Conservation (phyloP, 768 basidiomycete genomes). For the Steccherinum ochraceum region DNA sequence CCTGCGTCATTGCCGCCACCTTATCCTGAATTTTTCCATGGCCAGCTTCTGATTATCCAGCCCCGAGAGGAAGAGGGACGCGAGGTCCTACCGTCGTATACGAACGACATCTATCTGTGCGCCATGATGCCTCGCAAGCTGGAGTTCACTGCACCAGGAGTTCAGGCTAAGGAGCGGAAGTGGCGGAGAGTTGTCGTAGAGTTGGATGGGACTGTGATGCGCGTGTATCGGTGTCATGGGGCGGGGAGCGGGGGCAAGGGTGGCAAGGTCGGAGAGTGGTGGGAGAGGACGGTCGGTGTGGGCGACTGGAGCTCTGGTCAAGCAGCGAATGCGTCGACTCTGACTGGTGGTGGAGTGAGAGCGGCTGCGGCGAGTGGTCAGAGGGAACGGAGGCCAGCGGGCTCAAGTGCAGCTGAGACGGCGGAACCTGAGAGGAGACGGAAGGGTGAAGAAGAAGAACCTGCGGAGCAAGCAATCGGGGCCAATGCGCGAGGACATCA, state of each 20-base stretch:
- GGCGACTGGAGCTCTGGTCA: slow-evolving; percentile 39
- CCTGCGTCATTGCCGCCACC: slow-evolving; percentile 59
- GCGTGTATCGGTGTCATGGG: slow-evolving; percentile 54
- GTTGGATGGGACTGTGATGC: slow-evolving; percentile 87
- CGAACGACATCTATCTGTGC: slow-evolving; percentile 74
- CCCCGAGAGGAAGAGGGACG: slow-evolving; percentile 78
- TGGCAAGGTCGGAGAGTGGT: slow-evolving; percentile 60
- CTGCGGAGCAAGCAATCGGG: not conserved
- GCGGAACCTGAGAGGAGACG: not conserved
- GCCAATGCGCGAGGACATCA: slow-evolving; percentile 8
- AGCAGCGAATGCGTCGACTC: slow-evolving; percentile 15
- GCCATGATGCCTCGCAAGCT: slow-evolving; percentile 86
- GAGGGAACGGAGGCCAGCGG: slow-evolving; percentile 12
- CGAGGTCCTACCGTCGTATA: slow-evolving; percentile 77
- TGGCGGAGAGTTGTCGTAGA: slow-evolving; percentile 89
- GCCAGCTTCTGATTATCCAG: slow-evolving; percentile 25
- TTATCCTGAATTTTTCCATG: slow-evolving; percentile 45
- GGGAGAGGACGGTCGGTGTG: slow-evolving; percentile 73
- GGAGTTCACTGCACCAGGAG: slow-evolving; percentile 83
- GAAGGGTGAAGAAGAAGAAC: slow-evolving; percentile 14
- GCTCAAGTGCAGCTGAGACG: not conserved
- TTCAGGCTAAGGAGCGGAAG: slow-evolving; percentile 84
- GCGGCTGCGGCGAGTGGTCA: slow-evolving; percentile 24
- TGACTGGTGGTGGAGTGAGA: slow-evolving; percentile 6
- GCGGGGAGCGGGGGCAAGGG: slow-evolving; percentile 37